Percentiles rank a stretch among this genome's conserved stretches.
These are phyloP conservation scores for Cercophora sp. DNA, from an alignment of 495 filamentous ascomycete species.

Conservation along the genomic window DNA sequence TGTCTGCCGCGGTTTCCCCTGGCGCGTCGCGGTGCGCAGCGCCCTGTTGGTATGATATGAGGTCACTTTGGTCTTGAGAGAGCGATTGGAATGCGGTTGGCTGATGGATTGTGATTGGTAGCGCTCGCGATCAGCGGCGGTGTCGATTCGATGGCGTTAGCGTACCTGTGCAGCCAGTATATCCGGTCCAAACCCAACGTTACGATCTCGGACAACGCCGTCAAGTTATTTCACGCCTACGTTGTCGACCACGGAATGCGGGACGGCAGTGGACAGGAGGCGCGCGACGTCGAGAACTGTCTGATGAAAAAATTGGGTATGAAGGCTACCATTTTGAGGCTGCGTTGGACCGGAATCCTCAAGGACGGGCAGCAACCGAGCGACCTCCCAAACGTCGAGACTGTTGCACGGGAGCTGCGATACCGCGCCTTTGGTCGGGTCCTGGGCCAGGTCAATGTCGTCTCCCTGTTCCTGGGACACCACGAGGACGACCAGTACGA, in stretches of 20 bases:
- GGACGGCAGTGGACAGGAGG: conserved; percentile 64
- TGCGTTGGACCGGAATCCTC: conserved; percentile 38
- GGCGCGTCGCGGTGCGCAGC: conserved; percentile 17
- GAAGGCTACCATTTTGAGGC: conserved; percentile 6
- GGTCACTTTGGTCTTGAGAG: too few relatives aligned
- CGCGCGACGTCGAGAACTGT: conserved; percentile 51
- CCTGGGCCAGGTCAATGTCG: conserved; percentile 47
- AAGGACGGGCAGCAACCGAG: conserved; percentile 27
- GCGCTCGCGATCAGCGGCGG: conserved; percentile 75
- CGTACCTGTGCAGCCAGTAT: conserved; percentile 57
- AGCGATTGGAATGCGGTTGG: too few relatives aligned
- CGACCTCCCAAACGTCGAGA: conserved; percentile 66
- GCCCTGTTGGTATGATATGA: conserved; percentile 36
- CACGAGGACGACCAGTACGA: conserved; percentile 86
- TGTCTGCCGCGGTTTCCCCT: conserved; percentile 43
- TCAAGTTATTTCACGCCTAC: conserved; percentile 54
- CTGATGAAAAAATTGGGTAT: conserved; percentile 37
- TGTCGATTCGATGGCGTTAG: conserved; percentile 93
- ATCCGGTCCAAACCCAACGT: conserved; percentile 22
- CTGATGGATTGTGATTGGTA: too few relatives aligned
- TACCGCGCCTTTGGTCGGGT: conserved; percentile 66
- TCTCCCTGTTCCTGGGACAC: conserved; percentile 68
- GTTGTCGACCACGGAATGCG: conserved; percentile 79
- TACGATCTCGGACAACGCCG: conserved; percentile 33
- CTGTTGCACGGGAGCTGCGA: conserved; percentile 66